Base-by-base conservation (phyloP, 2,329 filamentous ascomycete genomes). In the Sporothrix globosa region DNA sequence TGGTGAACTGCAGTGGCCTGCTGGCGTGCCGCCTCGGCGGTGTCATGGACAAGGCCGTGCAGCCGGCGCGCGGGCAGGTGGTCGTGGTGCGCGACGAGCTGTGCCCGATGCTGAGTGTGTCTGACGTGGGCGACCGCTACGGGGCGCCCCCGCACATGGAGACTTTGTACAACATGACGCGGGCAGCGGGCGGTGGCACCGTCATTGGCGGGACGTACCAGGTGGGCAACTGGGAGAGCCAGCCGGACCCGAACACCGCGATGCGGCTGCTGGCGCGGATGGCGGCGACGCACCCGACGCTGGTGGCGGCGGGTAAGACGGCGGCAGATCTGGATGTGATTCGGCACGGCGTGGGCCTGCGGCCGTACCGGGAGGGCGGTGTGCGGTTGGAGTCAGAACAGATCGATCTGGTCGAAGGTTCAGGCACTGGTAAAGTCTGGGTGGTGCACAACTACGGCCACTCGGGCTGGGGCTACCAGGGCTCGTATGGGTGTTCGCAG, bases 1-100 rank as follows among this genome's bases (percentile, higher is more conserved):
- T 97, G 1, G 82, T 98, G 75, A 98, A 98, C 78, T 92, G 92
- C 75, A 95, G 93, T 0, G 95, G 94, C 0, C 83, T 98, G 9
- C 86, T 90, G 9, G 89, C 93, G 0, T 86, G 86, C 56, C 89
- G 85, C 70, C 87, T 98, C 1, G 93, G 92, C 10, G 95, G 95
- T 50, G 94, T 98, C 0, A 83, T 87, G 79, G 95, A 98, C 77
- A 79, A 82, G 71, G 86, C 85, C 4, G 86, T 98, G 74, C 85
- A 89, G 69, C 94, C 95, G 0, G 90, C 87, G 1, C 88, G 95
- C 3, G 95, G 93, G 4, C 95, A 98, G 80, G 88, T 92, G 19
- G 91, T 96, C 0, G 79, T 97, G 0, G 92, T 97, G 27, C 84
- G 93, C 71, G 97, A 97, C 80, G 88, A 91, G 77, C 86, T 89